Percentiles rank a stretch among this genome's conserved stretches.
Conservation (phyloP, 2,329 filamentous ascomycete species). For the Aphanocladium album region DNA sequence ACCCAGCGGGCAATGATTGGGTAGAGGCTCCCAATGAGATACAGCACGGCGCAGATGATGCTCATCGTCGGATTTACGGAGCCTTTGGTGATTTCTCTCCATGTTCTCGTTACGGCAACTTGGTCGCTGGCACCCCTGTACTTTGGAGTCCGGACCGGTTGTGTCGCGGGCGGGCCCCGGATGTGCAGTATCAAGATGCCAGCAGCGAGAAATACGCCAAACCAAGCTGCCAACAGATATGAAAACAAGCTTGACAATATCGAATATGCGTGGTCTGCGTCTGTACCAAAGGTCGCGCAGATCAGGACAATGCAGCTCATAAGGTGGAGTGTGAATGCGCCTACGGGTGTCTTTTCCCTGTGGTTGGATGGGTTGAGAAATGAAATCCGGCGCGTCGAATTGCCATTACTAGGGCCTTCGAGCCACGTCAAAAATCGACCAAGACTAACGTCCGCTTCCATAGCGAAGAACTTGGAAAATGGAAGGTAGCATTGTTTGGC, state of each 20-base stretch:
- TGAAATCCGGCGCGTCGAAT: conserved; percentile 18
- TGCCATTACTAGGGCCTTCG: conserved; percentile 25
- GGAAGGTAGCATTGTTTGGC: conserved; percentile 54
- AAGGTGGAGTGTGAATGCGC: conserved; percentile 30
- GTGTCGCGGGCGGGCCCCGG: conserved; percentile 25
- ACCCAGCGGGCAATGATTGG: conserved; percentile 30
- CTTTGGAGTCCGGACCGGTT: conserved; percentile 10
- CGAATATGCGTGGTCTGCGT: conserved; percentile 23
- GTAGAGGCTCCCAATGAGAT: conserved; percentile 27
- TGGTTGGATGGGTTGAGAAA: conserved; percentile 32
- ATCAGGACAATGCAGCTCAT: conserved; percentile 30
- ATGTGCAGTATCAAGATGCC: conserved; percentile 33
- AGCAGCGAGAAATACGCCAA: conserved; percentile 28
- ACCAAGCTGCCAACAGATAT: conserved; percentile 31
- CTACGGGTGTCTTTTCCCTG: conserved; percentile 31
- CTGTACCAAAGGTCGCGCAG: conserved; percentile 27
- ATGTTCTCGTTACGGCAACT: conserved; percentile 18
- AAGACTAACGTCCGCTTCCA: conserved; percentile 30
- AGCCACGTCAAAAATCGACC: conserved; percentile 29
- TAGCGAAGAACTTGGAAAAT: conserved; percentile 43
- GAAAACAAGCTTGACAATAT: conserved; percentile 28
- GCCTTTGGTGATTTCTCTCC: conserved; percentile 28
- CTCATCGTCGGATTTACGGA: conserved; percentile 27
- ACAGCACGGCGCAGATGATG: conserved; percentile 26
- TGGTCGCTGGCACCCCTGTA: conserved; percentile 13